These are phyloP conservation scores for Strobilomyces echinocephalus DNA, from an alignment of 768 basidiomycete species.

Conservation along the genomic window DNA sequence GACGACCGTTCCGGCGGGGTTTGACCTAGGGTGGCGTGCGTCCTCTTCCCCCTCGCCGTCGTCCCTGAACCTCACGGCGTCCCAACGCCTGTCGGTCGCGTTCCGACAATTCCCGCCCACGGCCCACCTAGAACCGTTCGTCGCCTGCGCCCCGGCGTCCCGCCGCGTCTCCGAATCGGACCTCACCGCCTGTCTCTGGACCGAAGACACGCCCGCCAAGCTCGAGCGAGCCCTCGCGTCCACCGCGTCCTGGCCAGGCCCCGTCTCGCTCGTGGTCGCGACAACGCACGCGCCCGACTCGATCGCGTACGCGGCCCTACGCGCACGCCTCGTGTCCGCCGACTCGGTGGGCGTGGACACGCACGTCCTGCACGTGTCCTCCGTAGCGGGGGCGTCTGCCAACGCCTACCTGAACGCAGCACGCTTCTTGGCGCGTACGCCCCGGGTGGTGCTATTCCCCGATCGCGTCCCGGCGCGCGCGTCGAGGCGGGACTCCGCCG, in stretches of 20 bases:
- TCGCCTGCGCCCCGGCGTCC: constrained; percentile 21
- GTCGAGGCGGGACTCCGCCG: constrained; percentile 13
- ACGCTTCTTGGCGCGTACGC: constrained; percentile 50
- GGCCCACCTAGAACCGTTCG: constrained; percentile 34
- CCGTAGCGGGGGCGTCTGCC: constrained; percentile 35
- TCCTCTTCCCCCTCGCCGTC: constrained; percentile 7
- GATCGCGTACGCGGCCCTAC: constrained; percentile 19
- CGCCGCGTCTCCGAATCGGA: constrained; percentile 1
- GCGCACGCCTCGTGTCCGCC: constrained; percentile 8
- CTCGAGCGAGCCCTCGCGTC: constrained; percentile 35
- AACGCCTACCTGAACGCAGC: constrained; percentile 62
- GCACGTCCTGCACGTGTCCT: constrained; percentile 45
- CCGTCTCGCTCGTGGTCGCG: constrained; percentile 46
- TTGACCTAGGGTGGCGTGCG: not conserved
- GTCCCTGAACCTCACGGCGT: constrained; percentile 24
- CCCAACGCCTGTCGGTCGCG: constrained; percentile 35
- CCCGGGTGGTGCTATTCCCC: constrained; percentile 49
- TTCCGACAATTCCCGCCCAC: constrained; percentile 27
- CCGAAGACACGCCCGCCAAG: constrained; percentile 33
- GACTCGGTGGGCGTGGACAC: constrained; percentile 24
- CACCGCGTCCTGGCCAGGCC: constrained; percentile 43
- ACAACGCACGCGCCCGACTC: constrained; percentile 32
- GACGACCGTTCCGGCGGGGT: not conserved
- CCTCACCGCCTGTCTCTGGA: constrained; percentile 51
- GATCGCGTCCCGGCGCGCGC: constrained; percentile 32